Conservation (phyloP, 345 rosid species). For the Syzygium jambos region DNA sequence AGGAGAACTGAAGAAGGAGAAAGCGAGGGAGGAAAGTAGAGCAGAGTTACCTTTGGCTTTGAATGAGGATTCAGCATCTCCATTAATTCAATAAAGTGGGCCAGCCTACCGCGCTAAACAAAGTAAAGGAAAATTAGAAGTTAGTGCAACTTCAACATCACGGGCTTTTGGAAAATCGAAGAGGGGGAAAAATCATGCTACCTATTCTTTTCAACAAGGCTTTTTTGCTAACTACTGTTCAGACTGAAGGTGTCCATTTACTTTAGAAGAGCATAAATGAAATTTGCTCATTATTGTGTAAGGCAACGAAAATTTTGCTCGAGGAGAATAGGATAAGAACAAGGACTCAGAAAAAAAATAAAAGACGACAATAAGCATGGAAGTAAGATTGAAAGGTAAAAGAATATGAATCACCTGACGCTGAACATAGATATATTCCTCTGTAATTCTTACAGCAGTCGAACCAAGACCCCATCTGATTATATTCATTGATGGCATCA, state of each 20-base stretch:
- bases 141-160: neutral
- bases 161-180: neutral
- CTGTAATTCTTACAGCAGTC: slow-evolving; percentile 77
- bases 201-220: neutral
- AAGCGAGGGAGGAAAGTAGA: neutral
- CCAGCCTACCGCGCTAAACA: slow-evolving; percentile 65
- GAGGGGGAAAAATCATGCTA: neutral
- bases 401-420: slow-evolving; percentile 47
- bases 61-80: slow-evolving; percentile 91
- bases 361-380: neutral
- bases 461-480: slow-evolving; percentile 98
- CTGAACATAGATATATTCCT: slow-evolving; percentile 74
- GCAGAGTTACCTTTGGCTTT: slow-evolving; percentile 53
- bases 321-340: neutral
- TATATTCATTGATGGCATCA: slow-evolving; percentile 76
- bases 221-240: neutral
- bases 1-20: neutral
- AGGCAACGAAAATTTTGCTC: neutral
- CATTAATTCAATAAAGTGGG: slow-evolving; percentile 80
- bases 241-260: neutral
- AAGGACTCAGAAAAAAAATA: neutral
- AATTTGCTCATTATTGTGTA: neutral
- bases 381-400: neutral
- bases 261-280: neutral
- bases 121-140: neutral